Base-by-base conservation (phyloP, 768 basidiomycete genomes). In the Amanita molliuscula region DNA sequence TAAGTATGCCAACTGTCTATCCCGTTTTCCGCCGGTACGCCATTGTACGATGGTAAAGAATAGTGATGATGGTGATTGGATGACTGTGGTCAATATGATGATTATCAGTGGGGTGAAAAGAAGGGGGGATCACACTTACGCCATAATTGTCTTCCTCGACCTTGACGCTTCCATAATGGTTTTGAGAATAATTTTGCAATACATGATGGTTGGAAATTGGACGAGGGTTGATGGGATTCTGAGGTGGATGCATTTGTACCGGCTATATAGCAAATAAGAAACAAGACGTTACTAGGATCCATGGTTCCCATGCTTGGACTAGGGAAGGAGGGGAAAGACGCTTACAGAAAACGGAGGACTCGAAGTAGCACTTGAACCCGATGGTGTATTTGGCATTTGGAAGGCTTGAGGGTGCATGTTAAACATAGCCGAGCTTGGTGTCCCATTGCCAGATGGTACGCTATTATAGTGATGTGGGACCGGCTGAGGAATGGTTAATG, bases 281-380 rank as follows among this genome's bases (percentile, higher is more conserved):
- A 60, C 56, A 59, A 26, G 56, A 58, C 57, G 73, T 80, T 68
- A 83, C 73, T 78, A 79, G 74, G 72, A 76, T 80, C 76, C 67
- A 63, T 56, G 49, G 56, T 56, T 54, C 58, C 56, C 56, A 56
- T 55, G 58, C 54, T 55, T 60, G 56, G 62, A 43, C 50, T 56
- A 59, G 60, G 59, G 57, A 55, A 56, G 58, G 49, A 56, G 52
- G 69, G 65, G 69, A 74, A 72, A 62, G 73, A 74, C 62, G 85
- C 87, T 86, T 80, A 78, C 86, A 83, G 87, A 89, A 73, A 86
- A 88, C n/a, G 84, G 82, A 50, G 83, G 82, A 56, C 81, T 86
- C 23, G 82, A 83, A 4, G 82, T 82, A 20, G 80, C 74, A 59
- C 83, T 86, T 16, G 83, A 84, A 16, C 77, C 80, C 18, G 81